Evolutionary conservation across 2,329 filamentous ascomycete genomes (phyloP).

Genomic region (Hypoxylon sp.): DNA sequence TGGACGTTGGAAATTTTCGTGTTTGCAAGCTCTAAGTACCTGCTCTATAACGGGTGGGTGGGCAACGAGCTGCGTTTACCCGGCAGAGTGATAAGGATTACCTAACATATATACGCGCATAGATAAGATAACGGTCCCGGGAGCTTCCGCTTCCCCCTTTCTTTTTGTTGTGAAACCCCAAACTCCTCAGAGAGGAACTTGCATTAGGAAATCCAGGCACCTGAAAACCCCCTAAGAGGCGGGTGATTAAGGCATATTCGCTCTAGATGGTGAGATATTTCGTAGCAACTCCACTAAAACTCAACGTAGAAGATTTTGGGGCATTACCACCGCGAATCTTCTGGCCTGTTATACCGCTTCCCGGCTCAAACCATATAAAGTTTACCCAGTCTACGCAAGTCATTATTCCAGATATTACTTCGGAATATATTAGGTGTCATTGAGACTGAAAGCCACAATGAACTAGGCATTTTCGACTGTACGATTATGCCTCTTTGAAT

Average conservation of each 20-base stretch:
- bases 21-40: neutral
- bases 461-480: neutral
- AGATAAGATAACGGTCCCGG: neutral
- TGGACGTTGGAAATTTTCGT: neutral
- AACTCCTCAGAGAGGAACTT: no score
- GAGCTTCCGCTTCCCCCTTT: neutral
- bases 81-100: neutral
- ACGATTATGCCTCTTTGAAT: no score
- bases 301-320: neutral
- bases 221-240: no score
- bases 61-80: neutral
- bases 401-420: neutral
- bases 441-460: neutral
- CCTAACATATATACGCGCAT: neutral
- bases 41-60: neutral
- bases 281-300: neutral
- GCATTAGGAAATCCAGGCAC: no score
- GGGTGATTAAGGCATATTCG: no score
- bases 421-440: neutral
- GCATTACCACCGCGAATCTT: neutral
- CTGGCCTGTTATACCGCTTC: neutral
- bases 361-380: neutral
- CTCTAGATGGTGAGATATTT: no score
- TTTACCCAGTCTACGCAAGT: neutral
- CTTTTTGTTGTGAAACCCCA: neutral